Evolutionary conservation across 1,139 yeast species (phyloP).

Genomic region (Candida labiduridarum): DNA sequence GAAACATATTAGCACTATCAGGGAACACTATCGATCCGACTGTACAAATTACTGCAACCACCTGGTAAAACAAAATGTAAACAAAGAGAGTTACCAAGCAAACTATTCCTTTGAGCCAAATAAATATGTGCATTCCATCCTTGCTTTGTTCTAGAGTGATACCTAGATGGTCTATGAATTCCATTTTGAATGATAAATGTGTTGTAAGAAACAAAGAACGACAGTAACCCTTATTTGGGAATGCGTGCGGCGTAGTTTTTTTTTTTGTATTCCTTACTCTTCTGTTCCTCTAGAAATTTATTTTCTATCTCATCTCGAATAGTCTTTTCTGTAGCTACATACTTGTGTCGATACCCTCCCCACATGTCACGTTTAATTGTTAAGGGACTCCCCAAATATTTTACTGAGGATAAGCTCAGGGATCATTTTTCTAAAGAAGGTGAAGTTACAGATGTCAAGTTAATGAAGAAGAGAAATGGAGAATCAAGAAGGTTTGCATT

Average conservation of each 20-base stretch:
- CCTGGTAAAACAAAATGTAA: slow-evolving; percentile 26
- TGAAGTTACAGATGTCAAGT: slow-evolving; percentile 82
- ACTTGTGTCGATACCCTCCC: neutral
- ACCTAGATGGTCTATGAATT: slow-evolving; percentile 26
- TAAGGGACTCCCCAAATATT: slow-evolving; percentile 85
- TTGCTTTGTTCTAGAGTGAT: slow-evolving; percentile 18
- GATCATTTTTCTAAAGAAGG: slow-evolving; percentile 68
- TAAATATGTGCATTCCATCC: slow-evolving; percentile 10
- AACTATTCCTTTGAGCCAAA: slow-evolving; percentile 23
- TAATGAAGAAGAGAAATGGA: slow-evolving; percentile 79
- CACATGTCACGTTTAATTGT: slow-evolving; percentile 90
- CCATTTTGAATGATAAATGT: slow-evolving; percentile 12
- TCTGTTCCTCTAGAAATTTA: neutral
- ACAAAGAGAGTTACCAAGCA: slow-evolving; percentile 19
- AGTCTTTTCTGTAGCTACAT: neutral
- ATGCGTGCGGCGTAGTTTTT: slow-evolving; percentile 4
- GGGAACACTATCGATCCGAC: slow-evolving; percentile 27
- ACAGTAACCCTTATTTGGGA: neutral
- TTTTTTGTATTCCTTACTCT: neutral
- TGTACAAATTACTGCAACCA: slow-evolving; percentile 23
- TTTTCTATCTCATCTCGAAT: slow-evolving; percentile 5
- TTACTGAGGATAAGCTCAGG: slow-evolving; percentile 73
- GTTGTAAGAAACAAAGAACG: neutral
- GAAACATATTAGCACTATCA: slow-evolving; percentile 26
- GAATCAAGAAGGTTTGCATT: slow-evolving; percentile 93